Conservation (phyloP, 2,329 filamentous ascomycete species). For the Cercospora citrullina region DNA sequence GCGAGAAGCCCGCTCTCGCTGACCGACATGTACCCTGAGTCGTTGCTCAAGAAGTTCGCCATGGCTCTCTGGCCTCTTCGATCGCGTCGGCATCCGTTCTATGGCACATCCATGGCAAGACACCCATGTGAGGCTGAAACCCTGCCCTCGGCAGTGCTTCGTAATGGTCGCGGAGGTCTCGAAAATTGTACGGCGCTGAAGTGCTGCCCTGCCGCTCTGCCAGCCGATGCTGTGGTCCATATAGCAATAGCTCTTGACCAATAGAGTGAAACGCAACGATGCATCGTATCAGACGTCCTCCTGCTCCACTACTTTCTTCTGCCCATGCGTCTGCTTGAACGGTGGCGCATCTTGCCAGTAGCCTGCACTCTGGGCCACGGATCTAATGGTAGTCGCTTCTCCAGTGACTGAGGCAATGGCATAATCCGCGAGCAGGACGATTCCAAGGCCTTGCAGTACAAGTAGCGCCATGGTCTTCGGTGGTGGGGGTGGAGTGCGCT, state of each 20-base stretch:
- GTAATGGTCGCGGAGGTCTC: background rate
- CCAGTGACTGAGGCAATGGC: constrained; percentile 29
- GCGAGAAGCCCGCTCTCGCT: background rate
- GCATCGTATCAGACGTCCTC: background rate
- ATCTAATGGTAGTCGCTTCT: constrained; percentile 30
- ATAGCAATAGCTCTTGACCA: background rate
- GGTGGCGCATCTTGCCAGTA: constrained; percentile 30
- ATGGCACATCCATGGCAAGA: background rate
- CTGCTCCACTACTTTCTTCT: constrained; percentile 8
- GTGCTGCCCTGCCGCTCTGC: background rate
- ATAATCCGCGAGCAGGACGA: constrained; percentile 37
- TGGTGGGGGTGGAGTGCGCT: constrained; percentile 34
- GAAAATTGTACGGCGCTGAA: background rate
- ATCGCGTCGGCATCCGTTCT: background rate
- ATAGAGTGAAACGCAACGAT: background rate
- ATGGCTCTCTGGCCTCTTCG: background rate
- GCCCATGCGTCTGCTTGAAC: constrained; percentile 27
- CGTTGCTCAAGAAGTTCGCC: background rate
- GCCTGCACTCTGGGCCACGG: constrained; percentile 34
- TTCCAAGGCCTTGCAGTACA: constrained; percentile 37
- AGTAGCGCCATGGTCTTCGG: constrained; percentile 37
- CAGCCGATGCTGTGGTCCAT: background rate
- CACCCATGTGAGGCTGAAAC: background rate
- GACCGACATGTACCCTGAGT: background rate
- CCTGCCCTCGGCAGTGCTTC: background rate